Evolutionary conservation across 106 monocot species (phyloP).

Genomic region (Platanthera zijinensis): DNA sequence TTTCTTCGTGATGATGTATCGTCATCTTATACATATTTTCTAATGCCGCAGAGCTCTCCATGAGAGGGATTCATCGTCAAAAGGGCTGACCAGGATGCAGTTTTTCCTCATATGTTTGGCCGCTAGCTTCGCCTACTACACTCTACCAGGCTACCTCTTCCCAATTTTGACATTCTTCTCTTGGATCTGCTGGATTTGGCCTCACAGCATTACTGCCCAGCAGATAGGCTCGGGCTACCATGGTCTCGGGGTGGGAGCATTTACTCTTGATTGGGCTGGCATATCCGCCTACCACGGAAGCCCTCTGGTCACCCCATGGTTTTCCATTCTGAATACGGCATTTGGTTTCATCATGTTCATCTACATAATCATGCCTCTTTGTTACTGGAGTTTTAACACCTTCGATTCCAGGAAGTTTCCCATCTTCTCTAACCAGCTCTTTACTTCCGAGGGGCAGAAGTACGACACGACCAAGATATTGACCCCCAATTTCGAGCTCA

Average conservation of each 20-base stretch:
- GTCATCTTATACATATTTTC: neutral
- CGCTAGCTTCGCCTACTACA: constrained; percentile 77
- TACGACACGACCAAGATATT: constrained; percentile 70
- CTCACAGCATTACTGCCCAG: constrained; percentile 75
- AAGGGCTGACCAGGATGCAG: constrained; percentile 66
- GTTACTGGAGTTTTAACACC: constrained; percentile 79
- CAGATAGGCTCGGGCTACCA: constrained; percentile 83
- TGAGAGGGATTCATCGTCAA: constrained; percentile 43
- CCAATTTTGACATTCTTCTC: constrained; percentile 90
- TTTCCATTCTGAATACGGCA: constrained; percentile 63
- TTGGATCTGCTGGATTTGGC: constrained; percentile 87
- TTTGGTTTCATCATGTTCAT: constrained; percentile 86
- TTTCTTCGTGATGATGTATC: neutral
- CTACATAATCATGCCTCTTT: constrained; percentile 75
- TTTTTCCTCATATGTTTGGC: constrained; percentile 66
- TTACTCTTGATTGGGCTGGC: constrained; percentile 87
- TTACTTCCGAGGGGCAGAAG: constrained; percentile 49
- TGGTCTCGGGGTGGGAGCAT: constrained; percentile 80
- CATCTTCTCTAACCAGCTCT: constrained; percentile 86
- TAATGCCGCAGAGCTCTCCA: constrained; percentile 56
- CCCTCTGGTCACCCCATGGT: constrained; percentile 77
- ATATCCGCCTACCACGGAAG: constrained; percentile 91
- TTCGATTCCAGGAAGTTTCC: constrained; percentile 80
- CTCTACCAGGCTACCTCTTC: constrained; percentile 75
- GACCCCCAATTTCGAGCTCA: constrained; percentile 54